These are phyloP conservation scores for Acanthamoeba triangularis DNA, from an alignment of 208 protist species.

Conservation along the genomic window DNA sequence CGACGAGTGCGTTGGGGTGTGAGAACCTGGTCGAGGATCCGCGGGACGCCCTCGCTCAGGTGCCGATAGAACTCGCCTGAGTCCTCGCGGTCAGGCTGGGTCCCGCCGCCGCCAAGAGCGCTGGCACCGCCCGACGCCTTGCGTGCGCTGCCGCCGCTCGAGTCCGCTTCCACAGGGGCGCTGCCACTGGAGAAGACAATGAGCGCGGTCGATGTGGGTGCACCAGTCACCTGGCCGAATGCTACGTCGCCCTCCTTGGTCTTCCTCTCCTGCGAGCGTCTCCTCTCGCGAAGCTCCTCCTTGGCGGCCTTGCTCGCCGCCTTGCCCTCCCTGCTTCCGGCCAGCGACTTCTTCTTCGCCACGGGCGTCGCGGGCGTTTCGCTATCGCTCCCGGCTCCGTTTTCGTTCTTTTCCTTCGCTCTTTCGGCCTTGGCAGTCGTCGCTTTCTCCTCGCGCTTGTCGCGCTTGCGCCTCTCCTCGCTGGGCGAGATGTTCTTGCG, in stretches of 20 bases:
- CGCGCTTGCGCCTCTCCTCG: constrained; percentile 17
- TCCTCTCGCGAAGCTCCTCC: background rate
- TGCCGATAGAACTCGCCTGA: constrained; percentile 70
- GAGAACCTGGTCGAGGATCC: constrained; percentile 28
- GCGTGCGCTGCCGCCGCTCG: background rate
- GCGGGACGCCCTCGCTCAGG: constrained; percentile 67
- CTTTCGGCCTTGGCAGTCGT: background rate
- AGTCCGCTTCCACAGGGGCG: background rate
- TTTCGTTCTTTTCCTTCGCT: background rate
- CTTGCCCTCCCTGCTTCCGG: constrained; percentile 39
- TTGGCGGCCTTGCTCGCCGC: background rate
- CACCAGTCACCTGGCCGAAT: background rate
- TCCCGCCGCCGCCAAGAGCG: background rate
- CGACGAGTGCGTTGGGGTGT: background rate
- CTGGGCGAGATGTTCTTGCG: background rate
- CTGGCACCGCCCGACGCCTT: background rate
- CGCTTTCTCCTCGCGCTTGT: constrained; percentile 44
- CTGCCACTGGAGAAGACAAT: background rate
- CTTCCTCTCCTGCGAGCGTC: background rate
- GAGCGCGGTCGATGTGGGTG: background rate
- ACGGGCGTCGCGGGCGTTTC: background rate
- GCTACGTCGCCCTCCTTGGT: background rate
- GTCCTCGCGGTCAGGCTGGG: constrained; percentile 3
- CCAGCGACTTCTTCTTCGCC: background rate
- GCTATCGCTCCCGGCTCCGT: background rate